These are phyloP conservation scores for Diaporthe longicolla DNA, from an alignment of 2,329 filamentous ascomycete species.

Conservation along the genomic window DNA sequence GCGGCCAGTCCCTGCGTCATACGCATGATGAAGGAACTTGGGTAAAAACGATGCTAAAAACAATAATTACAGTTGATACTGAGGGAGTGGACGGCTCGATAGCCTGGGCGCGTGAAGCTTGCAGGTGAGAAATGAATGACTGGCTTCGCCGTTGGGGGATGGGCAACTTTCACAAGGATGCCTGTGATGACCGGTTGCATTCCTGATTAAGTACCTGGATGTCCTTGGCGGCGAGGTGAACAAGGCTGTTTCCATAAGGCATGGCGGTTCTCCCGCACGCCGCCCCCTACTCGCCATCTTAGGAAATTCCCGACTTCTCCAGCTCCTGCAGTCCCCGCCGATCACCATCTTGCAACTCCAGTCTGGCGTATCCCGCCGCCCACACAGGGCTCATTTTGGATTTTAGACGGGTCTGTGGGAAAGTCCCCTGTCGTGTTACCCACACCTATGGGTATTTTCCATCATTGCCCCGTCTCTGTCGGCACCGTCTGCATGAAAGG, in stretches of 20 bases:
- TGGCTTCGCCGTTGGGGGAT: conserved; percentile 20
- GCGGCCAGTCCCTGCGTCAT: conserved; percentile 23
- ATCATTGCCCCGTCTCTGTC: neutral
- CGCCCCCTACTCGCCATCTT: conserved; percentile 2
- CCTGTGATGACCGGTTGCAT: conserved; percentile 11
- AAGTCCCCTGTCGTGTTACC: neutral
- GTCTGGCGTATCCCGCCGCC: conserved; percentile 3
- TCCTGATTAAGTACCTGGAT: conserved; percentile 21
- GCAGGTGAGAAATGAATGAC: conserved; percentile 23
- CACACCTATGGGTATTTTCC: conserved; percentile 10
- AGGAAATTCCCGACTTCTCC: conserved; percentile 9
- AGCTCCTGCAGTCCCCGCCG: conserved; percentile 4
- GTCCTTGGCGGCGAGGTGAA: neutral
- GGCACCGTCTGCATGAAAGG: neutral
- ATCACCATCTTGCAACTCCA: conserved; percentile 24
- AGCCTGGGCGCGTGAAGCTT: conserved; percentile 18
- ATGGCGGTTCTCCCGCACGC: neutral
- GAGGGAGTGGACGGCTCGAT: conserved; percentile 26
- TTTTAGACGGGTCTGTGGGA: neutral
- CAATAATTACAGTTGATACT: conserved; percentile 1
- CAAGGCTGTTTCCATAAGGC: neutral
- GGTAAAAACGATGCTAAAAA: neutral
- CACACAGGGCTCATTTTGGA: neutral
- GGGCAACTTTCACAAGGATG: neutral
- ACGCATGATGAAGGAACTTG: conserved; percentile 15